phyloP scores from a whole-genome alignment of 106 monocot species.

The Dendrobium officinale region DNA sequence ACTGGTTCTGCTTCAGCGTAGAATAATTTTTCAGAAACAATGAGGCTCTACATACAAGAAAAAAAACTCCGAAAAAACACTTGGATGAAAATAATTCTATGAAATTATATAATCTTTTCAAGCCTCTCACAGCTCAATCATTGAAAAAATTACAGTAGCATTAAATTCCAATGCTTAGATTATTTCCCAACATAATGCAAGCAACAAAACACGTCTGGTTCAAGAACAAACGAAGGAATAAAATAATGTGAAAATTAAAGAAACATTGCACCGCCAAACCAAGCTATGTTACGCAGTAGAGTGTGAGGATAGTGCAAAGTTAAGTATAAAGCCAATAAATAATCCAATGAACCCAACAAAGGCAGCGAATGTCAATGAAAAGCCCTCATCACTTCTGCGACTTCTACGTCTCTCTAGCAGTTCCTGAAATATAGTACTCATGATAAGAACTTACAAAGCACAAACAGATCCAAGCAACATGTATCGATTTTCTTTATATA shows the following conservation, averaged over 20 bases:
- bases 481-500: not conserved
- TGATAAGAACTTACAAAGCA: not conserved
- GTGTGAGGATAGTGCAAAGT: slow-evolving; percentile 34
- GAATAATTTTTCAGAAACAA: no score
- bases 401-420: slow-evolving; percentile 43
- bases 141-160: not conserved
- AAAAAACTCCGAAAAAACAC: no score
- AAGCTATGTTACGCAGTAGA: not conserved
- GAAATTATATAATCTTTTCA: no score
- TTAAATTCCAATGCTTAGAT: not conserved
- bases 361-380: slow-evolving; percentile 53
- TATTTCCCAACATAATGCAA: not conserved
- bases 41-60: no score
- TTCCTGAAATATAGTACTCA: slow-evolving; percentile 34
- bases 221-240: not conserved
- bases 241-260: slow-evolving; percentile 5
- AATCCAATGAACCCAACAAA: slow-evolving; percentile 54
- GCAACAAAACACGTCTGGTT: not conserved
- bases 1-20: no score
- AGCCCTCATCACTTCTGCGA: slow-evolving; percentile 40
- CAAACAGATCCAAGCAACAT: not conserved
- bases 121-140: not conserved
- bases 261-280: not conserved
- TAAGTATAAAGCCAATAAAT: slow-evolving; percentile 47
- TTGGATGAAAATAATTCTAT: no score